A percentile compares a stretch with the other conserved stretches of the same genome.
Evolutionary conservation across 73 alveolate species (phyloP).

Genomic region (Uronychia binucleata): DNA sequence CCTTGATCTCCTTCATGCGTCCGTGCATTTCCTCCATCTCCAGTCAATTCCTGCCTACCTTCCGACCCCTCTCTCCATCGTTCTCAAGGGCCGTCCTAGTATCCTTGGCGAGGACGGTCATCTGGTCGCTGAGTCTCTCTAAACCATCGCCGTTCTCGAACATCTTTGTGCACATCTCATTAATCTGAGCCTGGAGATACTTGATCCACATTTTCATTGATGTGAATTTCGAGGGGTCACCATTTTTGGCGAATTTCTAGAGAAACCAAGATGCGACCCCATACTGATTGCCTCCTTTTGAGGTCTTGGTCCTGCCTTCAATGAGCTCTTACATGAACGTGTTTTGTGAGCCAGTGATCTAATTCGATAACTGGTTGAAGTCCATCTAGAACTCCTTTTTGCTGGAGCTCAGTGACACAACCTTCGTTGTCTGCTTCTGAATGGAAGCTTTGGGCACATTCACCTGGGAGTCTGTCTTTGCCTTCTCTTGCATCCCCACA

Average conservation of each 20-base stretch:
- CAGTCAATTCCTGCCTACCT: not conserved
- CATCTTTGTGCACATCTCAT: not conserved
- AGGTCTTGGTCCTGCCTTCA: not conserved
- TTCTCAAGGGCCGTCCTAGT: not conserved
- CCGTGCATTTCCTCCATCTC: not conserved
- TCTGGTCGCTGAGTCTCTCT: not conserved
- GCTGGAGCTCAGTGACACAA: not conserved
- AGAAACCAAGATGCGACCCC: not conserved
- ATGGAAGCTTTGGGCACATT: not conserved
- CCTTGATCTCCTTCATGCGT: not conserved
- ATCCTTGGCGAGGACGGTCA: not conserved
- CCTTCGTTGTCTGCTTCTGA: not conserved
- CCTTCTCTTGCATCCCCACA: no score
- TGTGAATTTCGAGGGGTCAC: not conserved
- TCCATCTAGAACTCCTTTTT: not conserved
- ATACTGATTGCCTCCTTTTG: not conserved
- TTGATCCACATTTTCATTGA: not conserved
- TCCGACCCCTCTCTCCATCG: not conserved
- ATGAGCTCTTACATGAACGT: not conserved
- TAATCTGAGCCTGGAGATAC: not conserved
- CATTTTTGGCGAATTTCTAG: not conserved
- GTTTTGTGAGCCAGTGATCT: not conserved
- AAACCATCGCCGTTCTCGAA: not conserved
- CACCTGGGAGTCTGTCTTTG: no score
- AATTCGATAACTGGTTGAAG: not conserved